These are phyloP conservation scores for Botrytis medusae DNA, from an alignment of 2,329 filamentous ascomycete genomes.

Conservation along the genomic window DNA sequence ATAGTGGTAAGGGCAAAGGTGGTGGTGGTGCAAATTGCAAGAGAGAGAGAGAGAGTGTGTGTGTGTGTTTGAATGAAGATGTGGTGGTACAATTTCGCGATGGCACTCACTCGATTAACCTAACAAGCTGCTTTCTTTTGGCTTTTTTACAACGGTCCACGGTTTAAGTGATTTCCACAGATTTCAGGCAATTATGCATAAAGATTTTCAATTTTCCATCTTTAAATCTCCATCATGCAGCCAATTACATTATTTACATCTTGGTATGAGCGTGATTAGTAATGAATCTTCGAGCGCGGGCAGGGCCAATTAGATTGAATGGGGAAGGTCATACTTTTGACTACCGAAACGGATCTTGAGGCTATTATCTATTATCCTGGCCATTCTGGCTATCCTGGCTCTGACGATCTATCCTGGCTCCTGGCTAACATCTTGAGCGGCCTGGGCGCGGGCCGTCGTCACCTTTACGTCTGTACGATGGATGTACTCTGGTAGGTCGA, in stretches of 20 bases:
- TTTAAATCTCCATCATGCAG: background rate
- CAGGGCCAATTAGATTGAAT: background rate
- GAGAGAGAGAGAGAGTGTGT: background rate
- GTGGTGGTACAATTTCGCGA: slow-evolving; percentile 14
- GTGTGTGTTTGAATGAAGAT: background rate
- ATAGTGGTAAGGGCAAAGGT: background rate
- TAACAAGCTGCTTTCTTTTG: slow-evolving; percentile 4
- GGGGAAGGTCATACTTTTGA: background rate
- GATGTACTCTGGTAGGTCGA: no score
- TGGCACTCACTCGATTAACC: background rate
- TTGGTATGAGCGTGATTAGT: background rate
- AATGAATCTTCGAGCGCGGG: background rate
- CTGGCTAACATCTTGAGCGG: background rate
- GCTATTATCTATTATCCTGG: background rate
- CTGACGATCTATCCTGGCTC: no score
- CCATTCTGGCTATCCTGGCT: no score
- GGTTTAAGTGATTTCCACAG: background rate
- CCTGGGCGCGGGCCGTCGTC: background rate
- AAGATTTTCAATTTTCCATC: background rate
- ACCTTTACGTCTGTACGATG: no score
- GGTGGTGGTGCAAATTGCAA: background rate
- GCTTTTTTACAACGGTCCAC: slow-evolving; percentile 13
- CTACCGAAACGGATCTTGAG: slow-evolving; percentile 4
- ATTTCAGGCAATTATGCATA: slow-evolving; percentile 18
- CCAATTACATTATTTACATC: background rate